phyloP scores from a whole-genome alignment of 805 yeast species.

The Hanseniaspora meyeri region DNA sequence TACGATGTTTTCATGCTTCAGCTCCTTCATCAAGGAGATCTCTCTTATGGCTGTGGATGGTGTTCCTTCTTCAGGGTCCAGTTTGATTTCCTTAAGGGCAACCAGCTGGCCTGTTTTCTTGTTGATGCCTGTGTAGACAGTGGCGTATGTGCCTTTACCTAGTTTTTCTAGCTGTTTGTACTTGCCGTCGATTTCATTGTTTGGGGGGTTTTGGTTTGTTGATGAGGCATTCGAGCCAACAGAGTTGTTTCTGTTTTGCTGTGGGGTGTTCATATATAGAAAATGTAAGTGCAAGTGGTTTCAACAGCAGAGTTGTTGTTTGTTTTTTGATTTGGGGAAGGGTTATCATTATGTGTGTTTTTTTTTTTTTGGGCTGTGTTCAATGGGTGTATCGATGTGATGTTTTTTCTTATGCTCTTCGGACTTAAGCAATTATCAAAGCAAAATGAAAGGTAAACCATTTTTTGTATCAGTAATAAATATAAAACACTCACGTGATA shows the following conservation, averaged over 20 bases:
- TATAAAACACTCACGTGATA: too few species aligned
- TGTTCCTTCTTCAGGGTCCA: slow-evolving; percentile 96
- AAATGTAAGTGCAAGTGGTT: not conserved
- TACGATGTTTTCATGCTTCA: slow-evolving; percentile 87
- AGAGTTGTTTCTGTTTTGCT: slow-evolving; percentile 8
- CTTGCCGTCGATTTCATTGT: slow-evolving; percentile 14
- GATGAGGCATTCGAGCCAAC: slow-evolving; percentile 1
- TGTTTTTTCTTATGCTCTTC: too few species aligned
- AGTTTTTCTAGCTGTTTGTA: slow-evolving; percentile 29
- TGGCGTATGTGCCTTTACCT: slow-evolving; percentile 80
- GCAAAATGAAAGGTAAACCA: too few species aligned
- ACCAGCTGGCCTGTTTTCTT: slow-evolving; percentile 86
- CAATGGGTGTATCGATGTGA: too few species aligned
- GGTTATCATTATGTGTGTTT: too few species aligned
- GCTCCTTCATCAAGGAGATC: slow-evolving; percentile 83
- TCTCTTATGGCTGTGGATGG: slow-evolving; percentile 97
- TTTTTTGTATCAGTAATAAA: too few species aligned
- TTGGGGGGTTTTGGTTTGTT: not conserved
- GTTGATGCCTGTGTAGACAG: slow-evolving; percentile 91
- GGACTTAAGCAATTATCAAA: too few species aligned
- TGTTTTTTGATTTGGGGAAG: too few species aligned
- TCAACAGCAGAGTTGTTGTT: not conserved
- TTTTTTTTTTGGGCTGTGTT: too few species aligned
- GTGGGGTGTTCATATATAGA: not conserved
- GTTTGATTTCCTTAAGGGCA: slow-evolving; percentile 85